Percentiles rank a stretch among this genome's conserved stretches.
These are phyloP conservation scores for Penicillium sp. DNA, from an alignment of 2,329 filamentous ascomycete genomes.

Conservation along the genomic window DNA sequence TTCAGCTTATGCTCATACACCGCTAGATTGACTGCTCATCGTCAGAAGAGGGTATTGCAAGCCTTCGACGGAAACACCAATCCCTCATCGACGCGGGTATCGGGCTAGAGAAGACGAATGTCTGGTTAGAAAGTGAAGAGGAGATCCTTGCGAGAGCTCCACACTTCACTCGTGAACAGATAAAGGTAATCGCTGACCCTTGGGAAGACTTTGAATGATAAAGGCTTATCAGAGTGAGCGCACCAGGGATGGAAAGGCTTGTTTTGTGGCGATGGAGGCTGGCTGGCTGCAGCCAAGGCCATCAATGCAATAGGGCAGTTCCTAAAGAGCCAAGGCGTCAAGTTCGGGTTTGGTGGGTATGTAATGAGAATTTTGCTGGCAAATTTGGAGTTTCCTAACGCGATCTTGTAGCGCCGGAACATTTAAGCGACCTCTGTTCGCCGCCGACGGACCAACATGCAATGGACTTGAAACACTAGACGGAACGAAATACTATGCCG, in stretches of 20 bases:
- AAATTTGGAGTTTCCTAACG: background rate
- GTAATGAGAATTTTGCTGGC: background rate
- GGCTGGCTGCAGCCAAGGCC: constrained; percentile 47
- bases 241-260: constrained; percentile 46
- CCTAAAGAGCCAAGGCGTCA: constrained; percentile 38
- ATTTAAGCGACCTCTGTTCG: constrained; percentile 43
- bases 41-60: constrained; percentile 31
- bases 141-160: constrained; percentile 43
- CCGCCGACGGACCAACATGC: constrained; percentile 34
- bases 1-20: background rate
- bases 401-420: constrained; percentile 35
- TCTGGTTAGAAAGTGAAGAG: constrained; percentile 46
- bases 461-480: constrained; percentile 42
- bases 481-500: constrained; percentile 41
- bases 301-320: constrained; percentile 46
- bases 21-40: constrained; percentile 32
- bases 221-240: constrained; percentile 2
- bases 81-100: constrained; percentile 28
- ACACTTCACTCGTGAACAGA: constrained; percentile 38
- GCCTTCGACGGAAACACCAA: constrained; percentile 36
- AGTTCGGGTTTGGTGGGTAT: constrained; percentile 41
- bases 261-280: constrained; percentile 44
- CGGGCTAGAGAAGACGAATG: constrained; percentile 36
- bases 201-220: background rate
- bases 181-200: constrained; percentile 28